Evolutionary conservation across 2,329 filamentous ascomycete genomes (phyloP).

Genomic region (Dactylellina leptospora): DNA sequence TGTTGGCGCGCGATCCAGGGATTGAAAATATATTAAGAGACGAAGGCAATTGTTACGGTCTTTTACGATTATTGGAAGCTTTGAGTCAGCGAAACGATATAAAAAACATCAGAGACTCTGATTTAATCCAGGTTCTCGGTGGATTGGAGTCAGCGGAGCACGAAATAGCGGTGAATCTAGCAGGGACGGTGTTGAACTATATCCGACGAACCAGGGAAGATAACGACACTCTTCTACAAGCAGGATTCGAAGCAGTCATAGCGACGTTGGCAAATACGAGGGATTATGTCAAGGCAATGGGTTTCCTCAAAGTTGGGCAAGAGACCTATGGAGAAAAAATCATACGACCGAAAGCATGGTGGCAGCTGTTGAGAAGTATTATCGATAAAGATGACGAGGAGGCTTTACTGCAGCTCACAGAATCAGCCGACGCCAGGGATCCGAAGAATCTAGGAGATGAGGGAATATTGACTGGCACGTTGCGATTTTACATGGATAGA

Average conservation of each 20-base stretch:
- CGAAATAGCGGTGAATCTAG: constrained; percentile 27
- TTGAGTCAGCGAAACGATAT: constrained; percentile 39
- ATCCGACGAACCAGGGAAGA: constrained; percentile 27
- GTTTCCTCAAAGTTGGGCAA: constrained; percentile 42
- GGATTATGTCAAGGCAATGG: constrained; percentile 41
- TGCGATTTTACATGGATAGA: constrained; percentile 50
- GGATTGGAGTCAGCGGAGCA: constrained; percentile 23
- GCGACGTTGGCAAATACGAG: constrained; percentile 42
- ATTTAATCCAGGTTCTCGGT: constrained; percentile 10
- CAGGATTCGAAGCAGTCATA: constrained; percentile 42
- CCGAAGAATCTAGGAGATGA: constrained; percentile 27
- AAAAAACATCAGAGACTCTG: constrained; percentile 7
- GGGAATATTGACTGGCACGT: constrained; percentile 29
- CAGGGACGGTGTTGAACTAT: constrained; percentile 37
- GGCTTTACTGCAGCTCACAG: constrained; percentile 31
- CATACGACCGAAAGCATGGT: constrained; percentile 41
- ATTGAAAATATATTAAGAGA: constrained; percentile 27
- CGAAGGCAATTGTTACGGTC: constrained; percentile 41
- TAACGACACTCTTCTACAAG: constrained; percentile 6
- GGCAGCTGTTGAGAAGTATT: constrained; percentile 38
- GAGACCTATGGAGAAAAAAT: constrained; percentile 29
- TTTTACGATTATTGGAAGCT: constrained; percentile 37
- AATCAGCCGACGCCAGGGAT: constrained; percentile 27
- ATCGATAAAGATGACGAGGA: constrained; percentile 47
- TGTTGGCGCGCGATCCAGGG: constrained; percentile 14